Conservation (phyloP, 1,139 yeast species). For the Candida neerlandica region DNA sequence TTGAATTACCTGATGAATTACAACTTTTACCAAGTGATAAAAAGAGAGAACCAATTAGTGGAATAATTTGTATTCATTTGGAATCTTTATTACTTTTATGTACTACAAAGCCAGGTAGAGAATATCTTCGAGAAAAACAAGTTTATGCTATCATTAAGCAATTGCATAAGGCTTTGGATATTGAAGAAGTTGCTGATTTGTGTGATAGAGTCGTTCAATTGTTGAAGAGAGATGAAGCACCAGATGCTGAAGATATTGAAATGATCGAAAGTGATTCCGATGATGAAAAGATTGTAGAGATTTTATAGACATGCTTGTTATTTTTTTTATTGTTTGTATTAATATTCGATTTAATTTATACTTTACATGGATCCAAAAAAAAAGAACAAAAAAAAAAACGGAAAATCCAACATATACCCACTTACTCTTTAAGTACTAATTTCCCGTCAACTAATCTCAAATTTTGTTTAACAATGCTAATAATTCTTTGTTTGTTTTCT, state of each 20-base stretch:
- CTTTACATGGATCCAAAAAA: neutral
- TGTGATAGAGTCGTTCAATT: constrained; percentile 80
- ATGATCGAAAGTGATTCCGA: constrained; percentile 38
- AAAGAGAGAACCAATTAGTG: constrained; percentile 68
- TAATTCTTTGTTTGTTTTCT: constrained; percentile 69
- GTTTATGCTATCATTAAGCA: constrained; percentile 86
- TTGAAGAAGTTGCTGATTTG: constrained; percentile 66
- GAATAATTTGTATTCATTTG: constrained; percentile 68
- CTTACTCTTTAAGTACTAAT: constrained; percentile 56
- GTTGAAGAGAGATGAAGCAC: constrained; percentile 88
- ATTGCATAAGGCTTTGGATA: constrained; percentile 68
- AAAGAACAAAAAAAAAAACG: neutral
- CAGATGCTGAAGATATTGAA: constrained; percentile 29
- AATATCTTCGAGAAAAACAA: constrained; percentile 70
- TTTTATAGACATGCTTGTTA: constrained; percentile 30
- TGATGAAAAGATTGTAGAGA: constrained; percentile 54
- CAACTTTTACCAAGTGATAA: constrained; percentile 80
- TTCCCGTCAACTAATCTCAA: constrained; percentile 66
- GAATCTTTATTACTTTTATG: constrained; percentile 79
- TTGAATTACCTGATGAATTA: constrained; percentile 85
- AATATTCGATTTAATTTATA: constrained; percentile 3
- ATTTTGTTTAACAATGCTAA: constrained; percentile 66
- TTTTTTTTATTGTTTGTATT: neutral
- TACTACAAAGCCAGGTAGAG: constrained; percentile 73
- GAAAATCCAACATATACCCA: neutral